Base-by-base conservation (phyloP, 2,329 filamentous ascomycete species). In the Mycosphaerella sp. region DNA sequence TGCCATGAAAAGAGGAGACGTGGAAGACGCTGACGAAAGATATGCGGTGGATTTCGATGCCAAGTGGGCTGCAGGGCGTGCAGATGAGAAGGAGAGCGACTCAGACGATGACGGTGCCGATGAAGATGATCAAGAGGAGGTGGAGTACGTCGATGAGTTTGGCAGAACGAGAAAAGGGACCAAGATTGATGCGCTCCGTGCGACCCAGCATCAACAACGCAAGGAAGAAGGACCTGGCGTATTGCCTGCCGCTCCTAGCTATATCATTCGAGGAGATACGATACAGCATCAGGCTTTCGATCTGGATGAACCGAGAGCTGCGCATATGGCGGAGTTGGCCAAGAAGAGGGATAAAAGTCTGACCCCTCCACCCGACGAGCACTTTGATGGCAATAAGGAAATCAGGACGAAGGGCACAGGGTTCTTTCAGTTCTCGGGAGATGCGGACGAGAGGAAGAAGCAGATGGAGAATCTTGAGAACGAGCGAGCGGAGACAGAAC, bases 141-240 rank as follows among this genome's bases (percentile, higher is more conserved):
- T 97, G 4, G 90, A 96, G 59, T 94, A 88, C 66, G 79, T 85
- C 46, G 93, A 98, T 68, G 93, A 97, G 64, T 95, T 94, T 65
- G 93, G 93, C 2, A 84, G 93, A n/a, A 79, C 84, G 12, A 77
- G 90, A 3, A 81, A 74, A 39, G 87, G 85, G 14, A 91, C 87
- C 0, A 79, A 79, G 42, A 79, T 82, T 4, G 81, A 93, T 56
- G 82, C 86, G 59, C 78, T 85, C 59, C 78, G 76, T 35, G 76
- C 71, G 16, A 79, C 80, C 48, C 74, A 78, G 6, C 71, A 77
- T 76, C 78, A 16, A 74, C 76, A 2, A 75, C 82, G 47, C 82
- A 86, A 13, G 53, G 60, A n/a, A 45, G 85, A 85, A 60, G 73
- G 75, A 56, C 85, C 88, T 74, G 80, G 82, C 10, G 87, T 84